These are phyloP conservation scores for Globisporangium carolinianum DNA, from an alignment of 352 stramenopile species.

Conservation along the genomic window DNA sequence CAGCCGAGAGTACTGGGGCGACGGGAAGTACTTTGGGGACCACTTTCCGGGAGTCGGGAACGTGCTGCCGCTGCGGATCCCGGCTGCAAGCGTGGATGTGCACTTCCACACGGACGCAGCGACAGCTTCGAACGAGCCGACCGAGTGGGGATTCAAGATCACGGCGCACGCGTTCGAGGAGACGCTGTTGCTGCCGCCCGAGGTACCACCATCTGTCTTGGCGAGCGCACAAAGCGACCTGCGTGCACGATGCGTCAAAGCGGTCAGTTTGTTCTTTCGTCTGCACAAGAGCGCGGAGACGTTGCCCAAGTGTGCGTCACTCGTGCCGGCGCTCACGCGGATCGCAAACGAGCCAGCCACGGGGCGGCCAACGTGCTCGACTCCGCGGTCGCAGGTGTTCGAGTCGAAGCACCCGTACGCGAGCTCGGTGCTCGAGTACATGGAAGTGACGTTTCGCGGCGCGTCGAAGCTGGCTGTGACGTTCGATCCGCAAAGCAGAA, in stretches of 20 bases:
- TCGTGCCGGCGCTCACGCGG: constrained; percentile 27
- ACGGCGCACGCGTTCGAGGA: constrained; percentile 65
- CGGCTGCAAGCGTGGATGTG: constrained; percentile 52
- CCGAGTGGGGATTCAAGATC: constrained; percentile 81
- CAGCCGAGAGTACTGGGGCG: constrained; percentile 44
- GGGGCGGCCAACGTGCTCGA: constrained; percentile 39
- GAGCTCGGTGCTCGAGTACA: constrained; percentile 75
- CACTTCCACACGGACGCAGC: constrained; percentile 54
- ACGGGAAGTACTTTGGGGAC: constrained; percentile 68
- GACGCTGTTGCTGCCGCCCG: constrained; percentile 35
- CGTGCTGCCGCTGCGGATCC: constrained; percentile 56
- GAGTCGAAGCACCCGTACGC: constrained; percentile 84
- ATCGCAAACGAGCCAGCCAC: constrained; percentile 40
- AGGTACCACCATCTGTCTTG: constrained; percentile 35
- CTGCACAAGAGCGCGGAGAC: constrained; percentile 12
- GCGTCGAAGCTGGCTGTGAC: constrained; percentile 55
- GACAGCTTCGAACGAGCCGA: constrained; percentile 19
- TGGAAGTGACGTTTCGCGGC: constrained; percentile 68
- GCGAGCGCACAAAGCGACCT: constrained; percentile 49
- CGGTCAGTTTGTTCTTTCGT: constrained; percentile 25
- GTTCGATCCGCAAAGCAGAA: constrained; percentile 63
- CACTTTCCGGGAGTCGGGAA: constrained; percentile 61
- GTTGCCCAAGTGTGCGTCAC: constrained; percentile 10
- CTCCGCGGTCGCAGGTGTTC: constrained; percentile 52
- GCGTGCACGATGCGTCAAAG: constrained; percentile 49